Base-by-base conservation (phyloP, 2,329 filamentous ascomycete species). In the Magnaporthiopsis incrustans region DNA sequence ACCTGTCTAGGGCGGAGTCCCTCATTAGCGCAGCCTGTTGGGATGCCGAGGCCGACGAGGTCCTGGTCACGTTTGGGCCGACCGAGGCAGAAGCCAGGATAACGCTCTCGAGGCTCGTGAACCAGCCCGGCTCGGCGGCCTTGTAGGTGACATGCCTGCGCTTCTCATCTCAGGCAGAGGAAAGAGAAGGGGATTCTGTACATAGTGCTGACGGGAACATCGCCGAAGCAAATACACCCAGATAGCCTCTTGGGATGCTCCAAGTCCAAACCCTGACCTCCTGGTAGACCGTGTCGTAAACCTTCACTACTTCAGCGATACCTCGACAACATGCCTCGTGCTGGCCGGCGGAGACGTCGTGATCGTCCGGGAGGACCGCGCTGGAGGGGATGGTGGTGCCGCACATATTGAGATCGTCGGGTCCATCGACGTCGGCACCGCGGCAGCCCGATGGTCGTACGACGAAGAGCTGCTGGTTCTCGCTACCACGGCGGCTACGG, bases 331-430 rank as follows among this genome's bases (percentile, higher is more conserved):
- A 73, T 96, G 91, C 73, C 78, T 99, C 33, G 87, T 98, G 64
- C 81, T 99, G 32, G 89, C 91, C 70, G 92, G 92, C 61, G 95
- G 95, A 66, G 94, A 99, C 76, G 94, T 99, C 67, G 79, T 97
- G 66, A 82, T 93, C 62, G 89, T 97, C 33, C 85, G 89, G 68
- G 92, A 97, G 73, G 84, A 88, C 4, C 77, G 80, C 30, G 69
- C 71, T 50, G 69, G 69, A 32, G 71, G 69, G 60, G 69, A 67
- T 27, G 78, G 81, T 7, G 86, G 83, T 66, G 86, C 90, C 73
- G 90, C 92, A 53, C 87, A 90, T 69, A 92, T 99, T 69, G 95
- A 98, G 76, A 98, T 99, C 69, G 87, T 98, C 67, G 95, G 95
- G 59, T 96, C 92, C 44, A 91, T 99, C 53, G 92, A 97, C 77